These are phyloP conservation scores for Acanthamoeba healyi DNA, from an alignment of 208 protist species.

Conservation along the genomic window DNA sequence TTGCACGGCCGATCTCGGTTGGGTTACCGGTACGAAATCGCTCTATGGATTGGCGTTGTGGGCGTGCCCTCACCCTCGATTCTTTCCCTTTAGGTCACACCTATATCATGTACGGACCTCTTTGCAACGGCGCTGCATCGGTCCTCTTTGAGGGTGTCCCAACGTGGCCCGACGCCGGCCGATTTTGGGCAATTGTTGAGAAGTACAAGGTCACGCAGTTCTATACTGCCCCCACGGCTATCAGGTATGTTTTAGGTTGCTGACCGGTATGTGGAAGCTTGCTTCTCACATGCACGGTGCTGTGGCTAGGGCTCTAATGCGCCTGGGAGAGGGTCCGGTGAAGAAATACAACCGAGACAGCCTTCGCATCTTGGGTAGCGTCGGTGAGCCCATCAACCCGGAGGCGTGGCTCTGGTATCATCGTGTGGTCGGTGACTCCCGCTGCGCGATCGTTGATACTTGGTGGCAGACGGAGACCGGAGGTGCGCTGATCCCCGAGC, in stretches of 20 bases:
- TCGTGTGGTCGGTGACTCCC: conserved; percentile 93
- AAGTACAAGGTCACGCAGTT: conserved; percentile 96
- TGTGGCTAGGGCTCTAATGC: conserved; percentile 92
- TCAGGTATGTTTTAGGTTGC: no score
- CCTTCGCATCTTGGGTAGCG: conserved; percentile 96
- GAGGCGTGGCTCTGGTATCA: conserved; percentile 96
- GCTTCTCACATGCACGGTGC: not conserved
- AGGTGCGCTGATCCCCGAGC: not conserved
- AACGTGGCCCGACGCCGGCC: conserved; percentile 92
- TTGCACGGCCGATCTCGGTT: conserved; percentile 92
- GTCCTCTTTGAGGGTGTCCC: conserved; percentile 97
- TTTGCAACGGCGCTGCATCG: conserved; percentile 96
- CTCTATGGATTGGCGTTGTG: no score
- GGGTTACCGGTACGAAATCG: conserved; percentile 59
- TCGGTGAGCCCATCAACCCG: conserved; percentile 95
- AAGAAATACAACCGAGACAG: conserved; percentile 90
- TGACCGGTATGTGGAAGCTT: not conserved
- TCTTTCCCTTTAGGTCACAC: conserved; percentile 93
- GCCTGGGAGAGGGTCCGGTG: conserved; percentile 91
- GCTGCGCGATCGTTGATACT: conserved; percentile 96
- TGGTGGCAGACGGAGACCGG: conserved; percentile 99
- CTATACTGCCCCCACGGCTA: conserved; percentile 98
- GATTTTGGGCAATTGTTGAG: conserved; percentile 96
- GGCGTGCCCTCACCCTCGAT: not conserved
- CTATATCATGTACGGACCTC: conserved; percentile 98